phyloP scores from a whole-genome alignment of 2,329 filamentous ascomycete genomes.

The Davidsoniella eucalypti region DNA sequence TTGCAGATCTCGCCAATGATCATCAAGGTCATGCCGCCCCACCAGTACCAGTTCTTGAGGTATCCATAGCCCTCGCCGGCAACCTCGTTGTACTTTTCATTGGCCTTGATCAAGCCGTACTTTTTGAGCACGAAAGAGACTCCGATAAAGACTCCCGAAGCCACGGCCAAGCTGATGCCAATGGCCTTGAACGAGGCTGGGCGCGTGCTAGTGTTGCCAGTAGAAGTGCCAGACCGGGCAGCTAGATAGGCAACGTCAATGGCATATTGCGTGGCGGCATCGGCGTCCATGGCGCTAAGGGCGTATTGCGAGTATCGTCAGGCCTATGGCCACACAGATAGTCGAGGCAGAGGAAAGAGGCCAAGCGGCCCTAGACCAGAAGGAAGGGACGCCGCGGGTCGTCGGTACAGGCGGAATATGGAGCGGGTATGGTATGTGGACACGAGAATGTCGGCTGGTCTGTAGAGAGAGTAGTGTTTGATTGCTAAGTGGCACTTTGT shows the following conservation, averaged over 20 bases:
- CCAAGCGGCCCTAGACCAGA: background rate
- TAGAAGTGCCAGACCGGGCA: constrained; percentile 23
- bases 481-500: too few relatives aligned
- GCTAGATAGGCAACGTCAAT: constrained; percentile 2
- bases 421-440: background rate
- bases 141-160: constrained; percentile 84
- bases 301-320: background rate
- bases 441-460: too few relatives aligned
- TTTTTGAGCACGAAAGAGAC: constrained; percentile 94
- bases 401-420: background rate
- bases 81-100: constrained; percentile 89
- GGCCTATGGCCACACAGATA: background rate
- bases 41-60: constrained; percentile 90
- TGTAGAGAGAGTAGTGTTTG: too few relatives aligned
- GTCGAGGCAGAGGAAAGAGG: background rate
- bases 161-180: constrained; percentile 70
- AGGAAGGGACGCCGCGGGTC: background rate
- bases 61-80: constrained; percentile 96
- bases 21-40: constrained; percentile 91
- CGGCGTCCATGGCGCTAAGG: background rate
- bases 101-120: constrained; percentile 74
- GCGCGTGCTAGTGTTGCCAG: constrained; percentile 20
- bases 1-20: constrained; percentile 94
- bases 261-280: constrained; percentile 4
- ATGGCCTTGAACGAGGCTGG: constrained; percentile 60